Evolutionary conservation across 2,329 filamentous ascomycete genomes (phyloP).

Genomic region (Diaporthe citrichinensis): DNA sequence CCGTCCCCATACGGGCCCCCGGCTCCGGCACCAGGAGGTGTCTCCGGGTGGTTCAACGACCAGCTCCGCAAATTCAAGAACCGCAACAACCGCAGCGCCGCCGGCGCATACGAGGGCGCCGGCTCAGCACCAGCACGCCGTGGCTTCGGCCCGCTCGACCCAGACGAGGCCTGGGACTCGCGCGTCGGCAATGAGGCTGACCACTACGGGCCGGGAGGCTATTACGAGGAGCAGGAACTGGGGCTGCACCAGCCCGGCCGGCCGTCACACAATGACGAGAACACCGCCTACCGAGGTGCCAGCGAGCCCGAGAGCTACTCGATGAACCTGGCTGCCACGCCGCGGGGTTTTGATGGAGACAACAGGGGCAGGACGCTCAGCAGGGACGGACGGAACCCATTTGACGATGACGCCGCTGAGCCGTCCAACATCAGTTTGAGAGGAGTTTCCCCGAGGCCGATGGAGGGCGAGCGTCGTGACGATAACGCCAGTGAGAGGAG

Average conservation of each 20-base stretch:
- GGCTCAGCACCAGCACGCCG: slow-evolving; percentile 58
- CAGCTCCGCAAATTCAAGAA: slow-evolving; percentile 75
- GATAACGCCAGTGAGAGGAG: slow-evolving; percentile 68
- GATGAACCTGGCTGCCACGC: slow-evolving; percentile 62
- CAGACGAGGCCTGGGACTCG: slow-evolving; percentile 89
- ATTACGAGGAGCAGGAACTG: slow-evolving; percentile 84
- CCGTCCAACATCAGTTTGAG: slow-evolving; percentile 73
- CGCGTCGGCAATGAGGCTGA: slow-evolving; percentile 82
- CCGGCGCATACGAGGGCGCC: slow-evolving; percentile 77
- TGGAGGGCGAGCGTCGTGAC: slow-evolving; percentile 63
- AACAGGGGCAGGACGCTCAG: slow-evolving; percentile 60
- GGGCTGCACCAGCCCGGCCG: slow-evolving; percentile 74
- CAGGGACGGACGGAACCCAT: slow-evolving; percentile 71
- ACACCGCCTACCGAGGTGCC: slow-evolving; percentile 50
- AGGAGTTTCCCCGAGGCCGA: slow-evolving; percentile 83
- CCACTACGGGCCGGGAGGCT: slow-evolving; percentile 70
- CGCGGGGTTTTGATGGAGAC: slow-evolving; percentile 49
- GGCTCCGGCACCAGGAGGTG: slow-evolving; percentile 70
- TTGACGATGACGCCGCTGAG: slow-evolving; percentile 76
- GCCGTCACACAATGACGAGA: slow-evolving; percentile 53
- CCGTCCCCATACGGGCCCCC: slow-evolving; percentile 63
- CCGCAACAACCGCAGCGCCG: slow-evolving; percentile 74
- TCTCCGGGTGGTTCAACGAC: slow-evolving; percentile 81
- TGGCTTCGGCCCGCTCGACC: slow-evolving; percentile 79
- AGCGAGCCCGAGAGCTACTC: slow-evolving; percentile 58